These are phyloP conservation scores for Dillenia suffruticosa DNA, from an alignment of 164 flowering plant genomes.

Conservation along the genomic window DNA sequence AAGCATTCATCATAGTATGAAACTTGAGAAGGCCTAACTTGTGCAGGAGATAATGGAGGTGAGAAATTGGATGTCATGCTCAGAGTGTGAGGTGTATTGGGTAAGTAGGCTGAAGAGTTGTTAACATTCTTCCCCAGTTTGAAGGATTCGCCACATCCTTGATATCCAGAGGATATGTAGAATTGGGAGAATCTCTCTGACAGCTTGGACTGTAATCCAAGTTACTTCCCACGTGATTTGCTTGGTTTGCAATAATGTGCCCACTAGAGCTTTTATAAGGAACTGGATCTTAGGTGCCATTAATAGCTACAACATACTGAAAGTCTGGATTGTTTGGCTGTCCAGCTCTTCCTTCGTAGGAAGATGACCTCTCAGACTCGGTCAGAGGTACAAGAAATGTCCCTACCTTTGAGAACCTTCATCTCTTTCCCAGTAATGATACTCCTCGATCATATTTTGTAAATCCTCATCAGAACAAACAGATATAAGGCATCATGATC, in stretches of 20 bases:
- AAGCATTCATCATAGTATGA: conserved; percentile 24
- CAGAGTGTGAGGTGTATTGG: conserved; percentile 20
- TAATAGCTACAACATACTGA: conserved; percentile 78
- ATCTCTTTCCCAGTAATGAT: conserved; percentile 46
- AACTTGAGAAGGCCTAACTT: conserved; percentile 15
- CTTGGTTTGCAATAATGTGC: conserved; percentile 36
- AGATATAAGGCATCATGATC: conserved; percentile 87
- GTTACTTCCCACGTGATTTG: conserved; percentile 33
- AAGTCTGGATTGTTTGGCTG: conserved; percentile 43
- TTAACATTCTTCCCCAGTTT: conserved; percentile 9
- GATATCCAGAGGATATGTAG: conserved; percentile 19
- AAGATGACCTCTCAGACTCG: conserved; percentile 47
- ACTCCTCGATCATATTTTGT: conserved; percentile 80
- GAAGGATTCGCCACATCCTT: conserved; percentile 22
- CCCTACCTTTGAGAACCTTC: conserved; percentile 56
- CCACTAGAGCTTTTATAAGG: conserved; percentile 44
- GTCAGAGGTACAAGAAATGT: conserved; percentile 50
- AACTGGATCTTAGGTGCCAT: conserved; percentile 50
- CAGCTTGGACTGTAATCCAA: conserved; percentile 30
- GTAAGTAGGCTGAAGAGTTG: conserved; percentile 16
- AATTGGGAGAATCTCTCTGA: conserved; percentile 31
- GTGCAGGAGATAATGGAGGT: conserved; percentile 38
- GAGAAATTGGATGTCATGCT: conserved; percentile 27
- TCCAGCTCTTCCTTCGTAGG: conserved; percentile 32
- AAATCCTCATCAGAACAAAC: conserved; percentile 86